Evolutionary conservation across 2,329 filamentous ascomycete genomes (phyloP).

Genomic region (Raffaelea deltoideospora): DNA sequence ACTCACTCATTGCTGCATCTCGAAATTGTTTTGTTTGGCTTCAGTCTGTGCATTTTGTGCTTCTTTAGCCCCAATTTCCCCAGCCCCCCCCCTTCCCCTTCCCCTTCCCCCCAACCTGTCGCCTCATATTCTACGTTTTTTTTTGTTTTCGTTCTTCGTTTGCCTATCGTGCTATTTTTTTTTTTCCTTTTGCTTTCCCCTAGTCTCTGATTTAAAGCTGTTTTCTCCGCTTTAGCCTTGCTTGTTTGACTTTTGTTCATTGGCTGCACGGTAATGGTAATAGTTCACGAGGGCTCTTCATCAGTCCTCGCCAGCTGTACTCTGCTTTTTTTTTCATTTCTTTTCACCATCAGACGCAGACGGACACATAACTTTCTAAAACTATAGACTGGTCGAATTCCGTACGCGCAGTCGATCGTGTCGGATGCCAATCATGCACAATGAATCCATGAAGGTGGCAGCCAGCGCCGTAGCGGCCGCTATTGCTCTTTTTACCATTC

Average conservation of each 20-base stretch:
- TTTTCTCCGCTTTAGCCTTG: not conserved
- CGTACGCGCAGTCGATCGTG: no score
- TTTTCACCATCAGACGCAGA: not conserved
- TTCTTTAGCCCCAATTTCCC: no score
- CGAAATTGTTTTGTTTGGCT: not conserved
- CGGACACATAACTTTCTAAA: no score
- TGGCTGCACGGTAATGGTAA: not conserved
- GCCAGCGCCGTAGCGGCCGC: conserved; percentile 14
- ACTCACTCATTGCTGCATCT: no score
- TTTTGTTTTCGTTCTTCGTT: no score
- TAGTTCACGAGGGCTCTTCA: no score
- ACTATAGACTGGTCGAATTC: no score
- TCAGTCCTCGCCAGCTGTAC: no score
- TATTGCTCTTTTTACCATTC: conserved; percentile 16
- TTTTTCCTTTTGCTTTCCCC: not conserved
- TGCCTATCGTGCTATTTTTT: not conserved
- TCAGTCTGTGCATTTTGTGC: no score
- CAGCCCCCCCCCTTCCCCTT: no score
- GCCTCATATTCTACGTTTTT: not conserved
- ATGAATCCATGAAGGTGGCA: conserved; percentile 14
- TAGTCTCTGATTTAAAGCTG: not conserved
- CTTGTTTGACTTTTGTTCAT: not conserved
- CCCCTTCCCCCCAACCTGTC: no score
- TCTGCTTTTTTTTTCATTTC: not conserved
- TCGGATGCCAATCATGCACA: conserved; percentile 11